phyloP scores from a whole-genome alignment of 2,329 filamentous ascomycete species.

The Anthostomella pinea region DNA sequence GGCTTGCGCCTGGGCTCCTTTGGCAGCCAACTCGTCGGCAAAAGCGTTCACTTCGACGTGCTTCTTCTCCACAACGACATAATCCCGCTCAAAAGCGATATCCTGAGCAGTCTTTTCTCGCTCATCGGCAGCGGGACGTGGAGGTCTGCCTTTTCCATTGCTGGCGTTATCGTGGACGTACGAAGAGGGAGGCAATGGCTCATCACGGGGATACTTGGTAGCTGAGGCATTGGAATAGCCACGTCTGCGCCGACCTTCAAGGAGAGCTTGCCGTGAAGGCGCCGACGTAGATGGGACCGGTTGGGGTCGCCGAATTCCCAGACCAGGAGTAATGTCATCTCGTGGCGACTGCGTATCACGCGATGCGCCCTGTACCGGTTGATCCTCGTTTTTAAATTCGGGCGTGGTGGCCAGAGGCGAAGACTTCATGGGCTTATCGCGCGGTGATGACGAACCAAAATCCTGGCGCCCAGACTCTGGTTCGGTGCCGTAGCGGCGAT shows the following conservation, averaged over 20 bases:
- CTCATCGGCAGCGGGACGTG: conserved; percentile 43
- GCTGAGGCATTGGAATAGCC: conserved; percentile 40
- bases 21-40: conserved; percentile 89
- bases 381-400: conserved; percentile 33
- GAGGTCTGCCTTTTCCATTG: conserved; percentile 30
- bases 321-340: conserved; percentile 45
- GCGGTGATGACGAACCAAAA: conserved; percentile 37
- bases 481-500: conserved; percentile 39
- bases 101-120: conserved; percentile 78
- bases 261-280: conserved; percentile 39
- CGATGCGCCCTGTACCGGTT: conserved; percentile 25
- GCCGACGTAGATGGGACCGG: conserved; percentile 48
- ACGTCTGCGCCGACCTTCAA: conserved; percentile 37
- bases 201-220: conserved; percentile 33
- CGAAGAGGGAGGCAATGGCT: conserved; percentile 33
- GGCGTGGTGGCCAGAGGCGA: conserved; percentile 44
- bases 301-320: conserved; percentile 50
- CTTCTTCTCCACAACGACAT: conserved; percentile 92
- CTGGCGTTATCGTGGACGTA: conserved; percentile 35
- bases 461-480: conserved; percentile 36
- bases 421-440: conserved; percentile 39
- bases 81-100: conserved; percentile 86
- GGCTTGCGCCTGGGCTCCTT: conserved; percentile 49
- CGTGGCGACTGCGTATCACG: conserved; percentile 40
- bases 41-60: conserved; percentile 96